Base-by-base conservation (phyloP, 768 basidiomycete genomes). In the Pisolithus marmoratus region DNA sequence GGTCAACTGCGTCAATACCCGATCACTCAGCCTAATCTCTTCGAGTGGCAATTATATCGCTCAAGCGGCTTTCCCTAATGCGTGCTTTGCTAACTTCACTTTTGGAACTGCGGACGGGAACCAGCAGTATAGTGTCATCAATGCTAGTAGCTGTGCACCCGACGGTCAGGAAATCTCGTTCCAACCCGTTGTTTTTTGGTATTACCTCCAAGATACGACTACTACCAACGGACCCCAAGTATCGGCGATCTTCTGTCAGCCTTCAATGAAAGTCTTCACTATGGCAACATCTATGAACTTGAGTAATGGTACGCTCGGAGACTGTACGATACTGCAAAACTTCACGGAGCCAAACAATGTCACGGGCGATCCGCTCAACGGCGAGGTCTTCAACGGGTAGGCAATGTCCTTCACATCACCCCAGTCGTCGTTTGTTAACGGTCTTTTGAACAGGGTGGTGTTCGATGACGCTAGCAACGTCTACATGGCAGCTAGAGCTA, bases 101-200 rank as follows among this genome's bases (percentile, higher is more conserved):
- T 75, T 84, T 56, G 61, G 73, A 54, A 64, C 75, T 4, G 55
- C 34, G 14, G 59, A 64, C 34, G 66, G 78, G 5, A 59, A 62
- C 2, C 61, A 71, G 50, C 83, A 83, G 60, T 84, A 78, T 57
- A 78, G 75, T 41, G 82, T 80, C 3, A 46, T 66, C 19, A 71
- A 74, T 2, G 56, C 71, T 8, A 55, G 69, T 47, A 66, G 69
- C 58, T 64, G 70, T 52, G 52, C 58, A 46, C 31, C 52, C 55
- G 40, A 63, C 5, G 58, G 67, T 34, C 52, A 74, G 27, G 57
- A 69, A 36, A 66, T 75, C 27, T 55, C 58, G 22, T 74, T 74
- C 53, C 76, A 72, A 34, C 82, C 85, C 8, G 81, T 86, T 40
- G 75, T 86, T 69, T 87, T 86, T 58, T 87, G 84, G 84, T 85